phyloP scores from a whole-genome alignment of 1,284 basidiomycete genomes.

The Termitomyces sp. region DNA sequence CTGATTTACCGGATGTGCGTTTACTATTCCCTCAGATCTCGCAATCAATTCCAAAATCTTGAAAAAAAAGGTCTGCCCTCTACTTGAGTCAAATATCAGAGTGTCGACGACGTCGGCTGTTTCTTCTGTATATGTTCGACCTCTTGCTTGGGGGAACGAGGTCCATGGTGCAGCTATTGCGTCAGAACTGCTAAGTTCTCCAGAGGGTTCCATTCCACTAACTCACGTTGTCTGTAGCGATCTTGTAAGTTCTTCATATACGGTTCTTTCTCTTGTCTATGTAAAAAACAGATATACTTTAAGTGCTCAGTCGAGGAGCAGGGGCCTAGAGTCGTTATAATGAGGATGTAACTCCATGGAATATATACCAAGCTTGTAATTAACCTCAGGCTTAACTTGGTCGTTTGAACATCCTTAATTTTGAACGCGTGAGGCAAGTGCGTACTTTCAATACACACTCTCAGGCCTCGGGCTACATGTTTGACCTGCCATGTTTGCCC shows the following conservation, averaged over 20 bases:
- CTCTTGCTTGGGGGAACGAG: constrained; percentile 63
- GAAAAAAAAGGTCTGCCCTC: constrained; percentile 21
- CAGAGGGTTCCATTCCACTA: constrained; percentile 23
- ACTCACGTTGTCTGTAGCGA: constrained; percentile 74
- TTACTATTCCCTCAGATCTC: not conserved
- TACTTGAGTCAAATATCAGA: constrained; percentile 52
- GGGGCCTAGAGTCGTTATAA: constrained; percentile 21
- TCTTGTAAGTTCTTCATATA: constrained; percentile 43
- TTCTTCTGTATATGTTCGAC: constrained; percentile 34
- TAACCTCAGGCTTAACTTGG: constrained; percentile 18
- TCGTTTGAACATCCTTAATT: not conserved
- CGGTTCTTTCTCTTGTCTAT: constrained; percentile 8
- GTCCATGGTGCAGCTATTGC: constrained; percentile 36
- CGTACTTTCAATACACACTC: constrained; percentile 37
- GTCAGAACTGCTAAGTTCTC: constrained; percentile 29
- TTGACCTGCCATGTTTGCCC: too few relatives aligned
- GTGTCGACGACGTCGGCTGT: constrained; percentile 5
- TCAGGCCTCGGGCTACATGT: constrained; percentile 19
- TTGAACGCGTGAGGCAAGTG: not conserved
- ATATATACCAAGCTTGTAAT: constrained; percentile 34
- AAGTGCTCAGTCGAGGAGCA: too few relatives aligned
- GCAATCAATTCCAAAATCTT: not conserved
- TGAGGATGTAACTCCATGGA: constrained; percentile 21
- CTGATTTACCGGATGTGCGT: constrained; percentile 61
- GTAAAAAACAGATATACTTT: constrained; percentile 61